A percentile compares a stretch with the other conserved stretches of the same genome.
Conservation (phyloP, 345 rosid genomes). For the Citrus mangshanensis region DNA sequence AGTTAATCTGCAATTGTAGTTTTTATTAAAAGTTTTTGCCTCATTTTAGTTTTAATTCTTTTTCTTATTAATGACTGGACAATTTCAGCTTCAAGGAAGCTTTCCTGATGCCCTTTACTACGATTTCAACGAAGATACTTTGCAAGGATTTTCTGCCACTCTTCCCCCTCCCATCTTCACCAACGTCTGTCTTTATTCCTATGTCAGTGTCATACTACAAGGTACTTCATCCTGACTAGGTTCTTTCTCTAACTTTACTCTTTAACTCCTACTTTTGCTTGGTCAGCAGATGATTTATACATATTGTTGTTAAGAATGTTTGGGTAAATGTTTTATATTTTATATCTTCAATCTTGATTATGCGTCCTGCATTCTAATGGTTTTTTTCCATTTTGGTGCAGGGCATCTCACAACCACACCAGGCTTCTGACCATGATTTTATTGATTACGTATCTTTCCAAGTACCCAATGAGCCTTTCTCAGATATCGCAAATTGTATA, state of each 20-base stretch:
- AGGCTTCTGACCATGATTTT: slow-evolving; percentile 33
- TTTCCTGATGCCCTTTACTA: slow-evolving; percentile 73
- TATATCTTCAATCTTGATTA: slow-evolving; percentile 13
- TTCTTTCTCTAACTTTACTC: neutral
- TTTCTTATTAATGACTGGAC: slow-evolving; percentile 4
- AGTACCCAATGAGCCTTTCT: slow-evolving; percentile 49
- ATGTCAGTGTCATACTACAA: slow-evolving; percentile 73
- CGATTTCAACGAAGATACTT: slow-evolving; percentile 66
- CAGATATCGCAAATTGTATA: slow-evolving; percentile 49
- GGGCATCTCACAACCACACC: slow-evolving; percentile 39
- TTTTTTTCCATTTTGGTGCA: slow-evolving; percentile 17
- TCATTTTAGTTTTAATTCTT: slow-evolving; percentile 1
- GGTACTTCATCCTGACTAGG: slow-evolving; percentile 33
- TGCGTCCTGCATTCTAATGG: neutral
- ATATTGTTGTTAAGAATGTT: slow-evolving; percentile 3
- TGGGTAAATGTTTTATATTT: neutral
- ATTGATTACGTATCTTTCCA: slow-evolving; percentile 69
- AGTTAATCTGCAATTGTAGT: neutral
- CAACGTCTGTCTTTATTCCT: slow-evolving; percentile 41
- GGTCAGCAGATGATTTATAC: slow-evolving; percentile 19
- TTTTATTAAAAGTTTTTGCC: neutral
- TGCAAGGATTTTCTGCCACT: slow-evolving; percentile 58
- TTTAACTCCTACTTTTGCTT: neutral
- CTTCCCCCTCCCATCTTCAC: slow-evolving; percentile 53
- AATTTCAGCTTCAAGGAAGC: slow-evolving; percentile 76